Evolutionary conservation across 257 asterid species (phyloP), one percentile per base, ranked within the genome.

Genomic region (Rhazya stricta): DNA sequence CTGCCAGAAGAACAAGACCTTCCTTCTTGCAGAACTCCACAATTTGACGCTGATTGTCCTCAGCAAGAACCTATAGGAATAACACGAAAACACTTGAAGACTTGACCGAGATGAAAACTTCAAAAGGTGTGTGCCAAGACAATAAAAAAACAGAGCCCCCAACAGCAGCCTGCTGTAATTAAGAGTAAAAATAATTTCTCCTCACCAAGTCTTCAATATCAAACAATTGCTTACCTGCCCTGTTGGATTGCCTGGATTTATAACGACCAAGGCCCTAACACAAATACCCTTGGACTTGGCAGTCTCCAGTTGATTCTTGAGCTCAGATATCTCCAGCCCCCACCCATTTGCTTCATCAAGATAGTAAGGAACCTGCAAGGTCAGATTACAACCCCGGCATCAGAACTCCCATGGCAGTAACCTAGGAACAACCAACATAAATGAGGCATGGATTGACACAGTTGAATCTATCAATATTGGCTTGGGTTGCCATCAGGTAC

Each of bases 231-330:
- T 60, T 81, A 92, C 99, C 97, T 94, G 98, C 76, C 98, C 99
- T 0, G 99, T 95, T 27, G 99, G 99, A 78, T 95, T 95, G 71
- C 98, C 99, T 34, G 99, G 99, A 85, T 95, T 95, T 75, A 95
- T 95, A 58, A 95, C 99, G 73, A 88, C 99, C 89, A 95, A 85
- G 54, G 99, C 96, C 85, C 94, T 82, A 48, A 95, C 93, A 1
- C 63, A 77, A 69, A 88, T 51, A 42, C 98, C 98, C 82, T 89
- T 86, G 1, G 98, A 87, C 79, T 78, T 92, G 78, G 98, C 96
- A 81, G 83, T 62, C 80, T 95, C 92, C 76, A 95, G 78, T 88
- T 92, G 98, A 9, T 86, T 86, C 75, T 91, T 81, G 67, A 95
- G 96, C 74, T 95, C 98, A 37, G 96, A 82, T 27, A 85, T 69